Percentiles rank a stretch among this genome's conserved stretches.
Evolutionary conservation across 108 stramenopile species (phyloP).

Genomic region (Cyclostephanos tholiformis): DNA sequence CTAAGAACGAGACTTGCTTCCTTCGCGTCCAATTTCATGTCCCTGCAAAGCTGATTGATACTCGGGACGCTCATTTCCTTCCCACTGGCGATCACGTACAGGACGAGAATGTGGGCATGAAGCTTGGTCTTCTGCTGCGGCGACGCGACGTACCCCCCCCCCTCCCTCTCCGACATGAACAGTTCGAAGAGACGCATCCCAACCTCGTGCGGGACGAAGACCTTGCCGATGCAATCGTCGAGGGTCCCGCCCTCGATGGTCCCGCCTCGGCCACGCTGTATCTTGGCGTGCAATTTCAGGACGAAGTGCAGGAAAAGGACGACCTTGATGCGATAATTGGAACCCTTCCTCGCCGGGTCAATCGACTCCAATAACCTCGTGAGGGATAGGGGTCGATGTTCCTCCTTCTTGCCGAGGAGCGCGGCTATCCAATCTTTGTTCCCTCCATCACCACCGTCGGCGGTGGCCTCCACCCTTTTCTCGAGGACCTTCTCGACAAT

Average conservation of each 20-base stretch:
- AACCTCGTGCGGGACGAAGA: constrained; percentile 62
- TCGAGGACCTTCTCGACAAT: constrained; percentile 66
- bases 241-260: constrained; percentile 43
- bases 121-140: constrained; percentile 66
- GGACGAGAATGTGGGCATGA: constrained; percentile 60
- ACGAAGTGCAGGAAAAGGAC: constrained; percentile 56
- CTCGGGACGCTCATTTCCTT: constrained; percentile 63
- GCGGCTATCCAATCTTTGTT: constrained; percentile 27
- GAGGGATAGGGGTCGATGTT: constrained; percentile 49
- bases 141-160: constrained; percentile 50
- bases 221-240: constrained; percentile 48
- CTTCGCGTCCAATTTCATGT: constrained; percentile 62
- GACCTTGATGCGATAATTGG: constrained; percentile 54
- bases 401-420: constrained; percentile 33
- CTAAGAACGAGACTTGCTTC: constrained; percentile 60
- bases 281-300: constrained; percentile 64
- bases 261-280: constrained; percentile 25
- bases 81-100: constrained; percentile 71
- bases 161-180: constrained; percentile 59
- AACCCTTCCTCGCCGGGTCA: constrained; percentile 36
- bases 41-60: constrained; percentile 60
- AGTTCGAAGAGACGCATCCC: constrained; percentile 58
- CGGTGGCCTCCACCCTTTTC: constrained; percentile 38
- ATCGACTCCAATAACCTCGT: constrained; percentile 45
- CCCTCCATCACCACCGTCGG: not conserved